phyloP scores from a whole-genome alignment of 2,329 filamentous ascomycete genomes.

The Talaromyces sp. region DNA sequence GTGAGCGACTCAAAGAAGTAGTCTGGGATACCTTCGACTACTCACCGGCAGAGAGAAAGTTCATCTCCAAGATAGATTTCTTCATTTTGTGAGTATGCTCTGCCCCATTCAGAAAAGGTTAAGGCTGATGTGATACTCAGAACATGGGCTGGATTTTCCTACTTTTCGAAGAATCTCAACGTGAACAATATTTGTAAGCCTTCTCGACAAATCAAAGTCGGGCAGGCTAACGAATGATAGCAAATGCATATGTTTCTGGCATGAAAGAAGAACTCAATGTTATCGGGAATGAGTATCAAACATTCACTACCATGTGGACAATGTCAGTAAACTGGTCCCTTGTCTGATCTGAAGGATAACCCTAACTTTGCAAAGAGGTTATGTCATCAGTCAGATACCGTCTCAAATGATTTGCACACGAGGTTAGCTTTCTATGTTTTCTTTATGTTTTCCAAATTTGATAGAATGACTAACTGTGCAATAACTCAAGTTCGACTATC shows the following conservation, averaged over 20 bases:
- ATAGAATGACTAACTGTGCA: constrained; percentile 4
- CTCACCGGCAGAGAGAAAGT: constrained; percentile 3
- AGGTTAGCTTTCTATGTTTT: constrained; percentile 10
- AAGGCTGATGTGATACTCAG: neutral
- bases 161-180: constrained; percentile 11
- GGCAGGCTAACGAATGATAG: neutral
- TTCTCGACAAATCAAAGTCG: neutral
- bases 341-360: neutral
- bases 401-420: constrained; percentile 10
- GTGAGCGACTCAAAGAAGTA: neutral
- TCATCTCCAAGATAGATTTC: constrained; percentile 6
- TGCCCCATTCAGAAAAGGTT: too few relatives aligned
- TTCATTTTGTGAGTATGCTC: neutral
- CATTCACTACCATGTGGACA: constrained; percentile 22
- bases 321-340: constrained; percentile 15
- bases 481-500: constrained; percentile 2
- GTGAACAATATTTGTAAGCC: constrained; percentile 6
- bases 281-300: constrained; percentile 24
- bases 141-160: constrained; percentile 9
- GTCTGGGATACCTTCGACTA: constrained; percentile 7
- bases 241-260: constrained; percentile 36
- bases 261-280: constrained; percentile 30
- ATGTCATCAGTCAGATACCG: constrained; percentile 16
- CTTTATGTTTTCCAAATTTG: constrained; percentile 17
- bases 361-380: neutral